Percentiles rank a stretch among this genome's conserved stretches.
phyloP scores from a whole-genome alignment of 2,329 filamentous ascomycete species.

The Cladosporium sp. region DNA sequence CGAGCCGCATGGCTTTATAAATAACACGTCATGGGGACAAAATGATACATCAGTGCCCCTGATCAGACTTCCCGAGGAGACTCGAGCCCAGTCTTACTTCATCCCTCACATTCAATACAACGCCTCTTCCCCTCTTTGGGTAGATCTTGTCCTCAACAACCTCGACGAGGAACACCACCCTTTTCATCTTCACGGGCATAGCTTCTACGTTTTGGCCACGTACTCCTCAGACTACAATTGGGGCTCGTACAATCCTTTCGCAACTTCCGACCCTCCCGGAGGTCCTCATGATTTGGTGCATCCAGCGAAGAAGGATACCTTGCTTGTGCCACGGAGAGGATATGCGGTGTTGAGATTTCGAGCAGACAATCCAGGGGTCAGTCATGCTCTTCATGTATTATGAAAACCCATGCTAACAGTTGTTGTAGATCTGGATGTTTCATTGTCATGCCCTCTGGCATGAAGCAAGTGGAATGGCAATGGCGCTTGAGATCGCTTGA shows the following conservation, averaged over 20 bases:
- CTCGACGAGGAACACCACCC: slow-evolving; percentile 48
- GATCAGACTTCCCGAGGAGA: too few species aligned
- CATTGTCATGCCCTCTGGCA: slow-evolving; percentile 38
- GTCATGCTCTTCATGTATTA: too few species aligned
- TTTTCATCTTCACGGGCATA: slow-evolving; percentile 41
- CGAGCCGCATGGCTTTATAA: slow-evolving; percentile 45
- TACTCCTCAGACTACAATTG: slow-evolving; percentile 21
- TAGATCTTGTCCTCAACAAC: slow-evolving; percentile 49
- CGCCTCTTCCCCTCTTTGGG: slow-evolving; percentile 31
- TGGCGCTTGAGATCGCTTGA: slow-evolving; percentile 19
- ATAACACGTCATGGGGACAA: slow-evolving; percentile 43
- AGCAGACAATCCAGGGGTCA: slow-evolving; percentile 32
- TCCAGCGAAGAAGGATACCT: slow-evolving; percentile 32
- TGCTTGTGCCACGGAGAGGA: slow-evolving; percentile 33
- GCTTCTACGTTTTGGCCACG: slow-evolving; percentile 26
- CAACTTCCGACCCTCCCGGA: slow-evolving; percentile 20
- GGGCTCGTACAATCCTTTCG: slow-evolving; percentile 24
- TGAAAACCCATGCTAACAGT: too few species aligned
- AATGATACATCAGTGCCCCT: slow-evolving; percentile 28
- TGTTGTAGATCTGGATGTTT: slow-evolving; percentile 32
- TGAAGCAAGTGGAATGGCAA: slow-evolving; percentile 18
- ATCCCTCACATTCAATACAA: slow-evolving; percentile 27
- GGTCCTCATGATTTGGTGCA: slow-evolving; percentile 17
- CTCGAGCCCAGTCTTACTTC: slow-evolving; percentile 29
- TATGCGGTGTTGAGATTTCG: slow-evolving; percentile 35